A percentile compares a stretch with the other conserved stretches of the same genome.
phyloP scores from a whole-genome alignment of 441 rosid genomes.

The Dalechampia spathulata region DNA sequence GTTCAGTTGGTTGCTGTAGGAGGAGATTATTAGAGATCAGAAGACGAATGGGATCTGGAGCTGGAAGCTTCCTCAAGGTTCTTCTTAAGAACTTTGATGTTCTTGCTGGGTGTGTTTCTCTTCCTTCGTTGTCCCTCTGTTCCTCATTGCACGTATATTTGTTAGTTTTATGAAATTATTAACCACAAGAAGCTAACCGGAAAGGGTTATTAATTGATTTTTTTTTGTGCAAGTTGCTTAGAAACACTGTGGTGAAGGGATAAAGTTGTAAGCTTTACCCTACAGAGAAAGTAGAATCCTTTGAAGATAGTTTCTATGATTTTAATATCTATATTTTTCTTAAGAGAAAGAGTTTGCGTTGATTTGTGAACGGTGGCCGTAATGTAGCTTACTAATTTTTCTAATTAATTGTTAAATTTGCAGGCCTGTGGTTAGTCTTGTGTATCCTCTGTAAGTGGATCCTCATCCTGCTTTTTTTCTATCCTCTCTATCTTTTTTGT shows the following conservation, averaged over 20 bases:
- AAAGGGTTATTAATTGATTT: no score
- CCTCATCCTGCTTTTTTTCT: not conserved
- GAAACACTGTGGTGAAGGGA: not conserved
- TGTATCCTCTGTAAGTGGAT: constrained; percentile 85
- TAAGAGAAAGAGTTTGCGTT: not conserved
- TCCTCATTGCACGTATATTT: no score
- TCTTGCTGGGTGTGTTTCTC: constrained; percentile 65
- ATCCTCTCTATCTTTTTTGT: no score
- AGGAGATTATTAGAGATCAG: not conserved
- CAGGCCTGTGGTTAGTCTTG: constrained; percentile 93
- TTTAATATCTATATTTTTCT: not conserved
- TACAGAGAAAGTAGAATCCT: not conserved
- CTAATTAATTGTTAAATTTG: constrained; percentile 24
- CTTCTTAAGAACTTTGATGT: constrained; percentile 80
- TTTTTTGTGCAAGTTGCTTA: not conserved
- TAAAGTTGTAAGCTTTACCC: not conserved
- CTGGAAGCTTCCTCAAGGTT: constrained; percentile 69
- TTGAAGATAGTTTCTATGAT: not conserved
- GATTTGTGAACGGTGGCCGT: not conserved
- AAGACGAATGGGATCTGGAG: constrained; percentile 34
- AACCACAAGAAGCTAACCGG: no score
- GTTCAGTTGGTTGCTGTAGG: not conserved
- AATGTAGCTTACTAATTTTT: not conserved
- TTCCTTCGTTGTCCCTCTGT: not conserved
- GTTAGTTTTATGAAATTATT: no score